Evolutionary conservation across 768 basidiomycete genomes (phyloP).

Genomic region (Leccinum uliginosum): DNA sequence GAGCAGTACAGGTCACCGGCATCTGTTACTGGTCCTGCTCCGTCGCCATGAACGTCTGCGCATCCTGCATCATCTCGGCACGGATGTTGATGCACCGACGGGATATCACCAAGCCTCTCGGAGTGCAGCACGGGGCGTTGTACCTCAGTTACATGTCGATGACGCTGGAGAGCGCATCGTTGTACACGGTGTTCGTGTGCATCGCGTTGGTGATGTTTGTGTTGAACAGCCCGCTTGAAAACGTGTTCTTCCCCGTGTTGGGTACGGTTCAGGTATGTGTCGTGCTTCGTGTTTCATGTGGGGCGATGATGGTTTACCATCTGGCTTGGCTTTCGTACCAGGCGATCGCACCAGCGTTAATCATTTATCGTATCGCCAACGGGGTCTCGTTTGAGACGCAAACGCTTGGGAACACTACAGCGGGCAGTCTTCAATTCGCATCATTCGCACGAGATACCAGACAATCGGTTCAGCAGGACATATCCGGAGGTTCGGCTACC

Average conservation of each 20-base stretch:
- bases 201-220: constrained; percentile 12
- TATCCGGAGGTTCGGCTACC: constrained; percentile 10
- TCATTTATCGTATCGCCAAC: constrained; percentile 19
- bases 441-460: neutral
- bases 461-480: neutral
- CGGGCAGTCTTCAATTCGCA: constrained; percentile 13
- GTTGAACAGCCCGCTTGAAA: constrained; percentile 21
- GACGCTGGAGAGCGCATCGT: constrained; percentile 22
- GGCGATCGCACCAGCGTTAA: constrained; percentile 18
- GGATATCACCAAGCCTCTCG: constrained; percentile 7
- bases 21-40: constrained; percentile 15
- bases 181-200: constrained; percentile 15
- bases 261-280: constrained; percentile 18
- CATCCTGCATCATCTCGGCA: constrained; percentile 11
- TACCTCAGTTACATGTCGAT: constrained; percentile 24
- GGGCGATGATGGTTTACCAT: neutral
- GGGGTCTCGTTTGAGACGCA: constrained; percentile 21
- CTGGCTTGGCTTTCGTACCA: neutral
- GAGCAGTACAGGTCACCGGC: constrained; percentile 13
- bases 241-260: constrained; percentile 21
- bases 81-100: constrained; percentile 20
- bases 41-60: constrained; percentile 12
- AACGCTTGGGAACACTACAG: neutral
- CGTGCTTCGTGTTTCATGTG: neutral
- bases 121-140: constrained; percentile 12